Evolutionary conservation across 2,329 filamentous ascomycete genomes (phyloP), one percentile per base, ranked within the genome.

Genomic region (Neonectria sp.): DNA sequence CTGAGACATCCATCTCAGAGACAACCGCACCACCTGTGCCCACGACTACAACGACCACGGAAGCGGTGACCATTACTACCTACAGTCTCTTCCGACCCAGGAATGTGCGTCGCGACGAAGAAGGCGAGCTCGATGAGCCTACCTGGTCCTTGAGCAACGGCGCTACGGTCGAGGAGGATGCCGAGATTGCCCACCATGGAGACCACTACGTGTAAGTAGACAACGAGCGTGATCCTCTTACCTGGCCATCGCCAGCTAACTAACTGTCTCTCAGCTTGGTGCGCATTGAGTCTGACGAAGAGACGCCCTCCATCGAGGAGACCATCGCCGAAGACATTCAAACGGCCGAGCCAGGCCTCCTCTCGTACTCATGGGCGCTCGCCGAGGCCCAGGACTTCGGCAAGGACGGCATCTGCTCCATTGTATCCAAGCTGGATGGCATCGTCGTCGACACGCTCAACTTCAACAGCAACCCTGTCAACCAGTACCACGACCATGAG

Each of bases 341-440:
- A 29, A 52, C 46, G 12, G 52, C 35, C n/a, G 46, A 59, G 17
- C 35, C 45, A 12, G 35, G 33, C 29, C 11, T 35, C 33, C 27
- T 63, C 25, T 64, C 62, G 8, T 65, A 65, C 62, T 60, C 55
- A 4, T 65, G 56, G 62, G 56, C 62, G 6, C 62, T 59, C 11
- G 51, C 62, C 24, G 62, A 55, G 15, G 33, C 21, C 17, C 45
- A 63, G 24, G 40, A 52, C 55, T 67, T 58, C 24, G 59, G 55
- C 35, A 12, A n/a, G 11, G 29, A 55, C 17, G 62, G 62, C 24
- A 15, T 33, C 9, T 65, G 62, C 40, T 55, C 48, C 55, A 59
- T 65, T 49, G 24, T 55, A 29, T 55, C 56, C 17, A 53, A 55
- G 29, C 17, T 60, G 17, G 62, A 65, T 21, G 56, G 49, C 13